phyloP scores from a whole-genome alignment of 345 rosid genomes.

The Melastoma malabathricum region DNA sequence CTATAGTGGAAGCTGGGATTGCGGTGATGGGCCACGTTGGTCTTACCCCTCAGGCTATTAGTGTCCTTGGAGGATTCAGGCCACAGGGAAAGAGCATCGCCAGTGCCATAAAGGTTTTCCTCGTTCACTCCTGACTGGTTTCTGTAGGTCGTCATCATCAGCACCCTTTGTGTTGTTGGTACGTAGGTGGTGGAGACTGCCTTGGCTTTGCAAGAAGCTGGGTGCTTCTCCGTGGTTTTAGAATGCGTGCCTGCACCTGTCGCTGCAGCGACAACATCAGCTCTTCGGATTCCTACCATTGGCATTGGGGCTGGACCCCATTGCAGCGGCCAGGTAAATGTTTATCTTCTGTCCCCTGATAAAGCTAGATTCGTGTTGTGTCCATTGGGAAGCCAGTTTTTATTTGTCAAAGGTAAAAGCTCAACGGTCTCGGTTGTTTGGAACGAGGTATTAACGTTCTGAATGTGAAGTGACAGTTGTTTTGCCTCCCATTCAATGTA shows the following conservation, averaged over 20 bases:
- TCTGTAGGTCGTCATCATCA: too few species aligned
- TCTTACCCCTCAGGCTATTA: slow-evolving; percentile 90
- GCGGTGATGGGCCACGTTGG: slow-evolving; percentile 98
- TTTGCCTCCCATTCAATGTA: background rate
- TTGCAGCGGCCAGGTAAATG: slow-evolving; percentile 82
- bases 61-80: slow-evolving; percentile 93
- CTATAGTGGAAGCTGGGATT: slow-evolving; percentile 86
- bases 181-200: slow-evolving; percentile 90
- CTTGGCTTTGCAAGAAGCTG: slow-evolving; percentile 77
- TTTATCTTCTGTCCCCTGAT: background rate
- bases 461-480: too few species aligned
- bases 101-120: slow-evolving; percentile 68
- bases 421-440: too few species aligned
- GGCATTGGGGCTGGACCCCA: slow-evolving; percentile 96
- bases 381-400: too few species aligned
- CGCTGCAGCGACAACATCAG: slow-evolving; percentile 85
- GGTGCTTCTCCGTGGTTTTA: slow-evolving; percentile 83
- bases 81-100: slow-evolving; percentile 76
- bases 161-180: background rate
- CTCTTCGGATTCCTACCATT: slow-evolving; percentile 77
- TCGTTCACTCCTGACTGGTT: background rate
- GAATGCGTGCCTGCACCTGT: slow-evolving; percentile 89
- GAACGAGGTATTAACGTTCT: too few species aligned
- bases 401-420: too few species aligned
- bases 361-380: background rate